These are phyloP conservation scores for Aureobasidium sp. DNA, from an alignment of 2,329 filamentous ascomycete genomes.

Conservation along the genomic window DNA sequence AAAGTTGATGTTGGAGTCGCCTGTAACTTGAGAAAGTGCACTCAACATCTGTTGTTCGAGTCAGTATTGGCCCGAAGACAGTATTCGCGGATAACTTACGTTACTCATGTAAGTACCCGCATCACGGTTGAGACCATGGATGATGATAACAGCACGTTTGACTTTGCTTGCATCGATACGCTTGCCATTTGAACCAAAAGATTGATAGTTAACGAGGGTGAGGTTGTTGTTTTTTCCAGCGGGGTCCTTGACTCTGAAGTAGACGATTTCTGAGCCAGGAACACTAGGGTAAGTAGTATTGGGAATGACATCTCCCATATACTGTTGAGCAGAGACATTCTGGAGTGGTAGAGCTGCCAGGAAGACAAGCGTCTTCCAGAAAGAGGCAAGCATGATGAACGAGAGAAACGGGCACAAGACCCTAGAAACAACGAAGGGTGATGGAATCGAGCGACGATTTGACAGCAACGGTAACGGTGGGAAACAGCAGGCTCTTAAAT, in stretches of 20 bases:
- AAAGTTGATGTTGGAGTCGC: conserved; percentile 25
- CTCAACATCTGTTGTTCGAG: conserved; percentile 21
- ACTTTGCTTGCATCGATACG: conserved; percentile 23
- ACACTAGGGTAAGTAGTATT: conserved; percentile 25
- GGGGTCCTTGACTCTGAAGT: conserved; percentile 27
- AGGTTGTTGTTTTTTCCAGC: conserved; percentile 22
- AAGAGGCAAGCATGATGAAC: conserved; percentile 1
- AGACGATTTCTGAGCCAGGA: conserved; percentile 29
- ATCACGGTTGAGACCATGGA: conserved; percentile 30
- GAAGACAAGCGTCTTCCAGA: conserved; percentile 9
- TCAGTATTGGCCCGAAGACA: neutral
- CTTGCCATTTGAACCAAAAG: conserved; percentile 22
- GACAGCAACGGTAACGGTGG: conserved; percentile 7
- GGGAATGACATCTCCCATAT: conserved; percentile 25
- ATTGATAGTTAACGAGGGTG: conserved; percentile 31
- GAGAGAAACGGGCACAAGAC: neutral
- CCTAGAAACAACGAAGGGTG: neutral
- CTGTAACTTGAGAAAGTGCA: conserved; percentile 26
- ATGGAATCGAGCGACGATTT: conserved; percentile 1
- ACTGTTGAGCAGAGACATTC: conserved; percentile 25
- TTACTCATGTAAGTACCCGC: conserved; percentile 29
- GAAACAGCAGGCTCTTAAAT: neutral
- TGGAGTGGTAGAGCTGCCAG: conserved; percentile 6
- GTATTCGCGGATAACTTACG: neutral
- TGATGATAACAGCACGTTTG: conserved; percentile 30